These are phyloP conservation scores for Leucosporidium yakuticum DNA, from an alignment of 768 basidiomycete genomes.

Conservation along the genomic window DNA sequence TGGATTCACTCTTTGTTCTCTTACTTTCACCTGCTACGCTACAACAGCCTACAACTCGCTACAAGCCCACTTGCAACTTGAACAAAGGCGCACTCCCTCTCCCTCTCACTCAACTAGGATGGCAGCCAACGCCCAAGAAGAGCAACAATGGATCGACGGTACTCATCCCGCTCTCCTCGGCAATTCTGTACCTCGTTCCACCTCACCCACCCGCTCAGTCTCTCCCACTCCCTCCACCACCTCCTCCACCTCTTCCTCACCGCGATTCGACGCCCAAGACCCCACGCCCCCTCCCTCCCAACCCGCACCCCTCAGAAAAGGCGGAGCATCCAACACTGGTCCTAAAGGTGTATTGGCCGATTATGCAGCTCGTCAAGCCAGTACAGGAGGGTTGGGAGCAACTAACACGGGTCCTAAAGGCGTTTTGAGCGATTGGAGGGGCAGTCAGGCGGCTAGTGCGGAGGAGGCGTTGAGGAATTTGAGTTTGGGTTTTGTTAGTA, in stretches of 20 bases:
- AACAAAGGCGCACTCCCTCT: too few relatives aligned
- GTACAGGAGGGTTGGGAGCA: not conserved
- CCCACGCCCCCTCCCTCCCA: not conserved
- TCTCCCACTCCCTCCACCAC: conserved; percentile 12
- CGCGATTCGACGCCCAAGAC: not conserved
- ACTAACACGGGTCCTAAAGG: conserved; percentile 39
- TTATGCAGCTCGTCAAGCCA: conserved; percentile 18
- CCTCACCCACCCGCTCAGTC: conserved; percentile 14
- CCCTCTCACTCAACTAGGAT: not conserved
- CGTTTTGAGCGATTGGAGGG: conserved; percentile 18
- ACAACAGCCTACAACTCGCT: too few relatives aligned
- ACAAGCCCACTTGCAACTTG: too few relatives aligned
- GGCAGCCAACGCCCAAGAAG: conserved; percentile 7
- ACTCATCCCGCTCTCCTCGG: conserved; percentile 33
- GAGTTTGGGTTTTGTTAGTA: too few relatives aligned
- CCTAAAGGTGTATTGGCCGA: conserved; percentile 39
- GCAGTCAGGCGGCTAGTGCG: not conserved
- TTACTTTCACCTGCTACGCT: too few relatives aligned
- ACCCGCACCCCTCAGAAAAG: not conserved
- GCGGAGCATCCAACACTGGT: conserved; percentile 32
- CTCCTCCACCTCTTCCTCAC: not conserved
- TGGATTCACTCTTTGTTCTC: too few relatives aligned
- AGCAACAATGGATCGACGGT: conserved; percentile 32
- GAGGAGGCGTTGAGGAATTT: too few relatives aligned
- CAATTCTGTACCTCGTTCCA: conserved; percentile 23